These are phyloP conservation scores for Filosporella fistucella DNA, from an alignment of 495 filamentous ascomycete species.

Conservation along the genomic window DNA sequence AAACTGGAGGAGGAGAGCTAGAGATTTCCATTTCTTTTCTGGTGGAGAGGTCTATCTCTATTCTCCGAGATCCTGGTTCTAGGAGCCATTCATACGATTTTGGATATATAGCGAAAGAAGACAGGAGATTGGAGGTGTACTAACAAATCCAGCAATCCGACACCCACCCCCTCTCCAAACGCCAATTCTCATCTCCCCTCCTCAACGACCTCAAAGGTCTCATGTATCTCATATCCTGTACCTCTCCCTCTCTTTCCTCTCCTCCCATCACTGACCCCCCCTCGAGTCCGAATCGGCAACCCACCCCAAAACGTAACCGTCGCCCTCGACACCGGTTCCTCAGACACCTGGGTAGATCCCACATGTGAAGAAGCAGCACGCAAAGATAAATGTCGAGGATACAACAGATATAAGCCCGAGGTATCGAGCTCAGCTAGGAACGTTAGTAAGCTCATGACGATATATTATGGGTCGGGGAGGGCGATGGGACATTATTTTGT, in stretches of 20 bases:
- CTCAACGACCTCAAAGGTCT: not conserved
- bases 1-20: too few relatives aligned
- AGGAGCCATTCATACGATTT: too few relatives aligned
- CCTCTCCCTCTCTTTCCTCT: too few relatives aligned
- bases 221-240: not conserved
- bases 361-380: not conserved
- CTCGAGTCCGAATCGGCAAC: not conserved
- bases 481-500: not conserved
- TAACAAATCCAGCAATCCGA: not conserved
- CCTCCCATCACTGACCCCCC: too few relatives aligned
- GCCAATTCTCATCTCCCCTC: not conserved
- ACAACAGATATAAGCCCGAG: not conserved
- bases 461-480: not conserved
- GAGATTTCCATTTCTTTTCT: too few relatives aligned
- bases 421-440: not conserved
- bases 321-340: conserved; percentile 1
- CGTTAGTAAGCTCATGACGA: not conserved
- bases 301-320: not conserved
- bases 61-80: too few relatives aligned
- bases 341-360: conserved; percentile 2
- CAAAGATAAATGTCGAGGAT: not conserved
- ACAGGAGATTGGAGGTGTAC: too few relatives aligned
- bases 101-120: too few relatives aligned
- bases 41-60: too few relatives aligned
- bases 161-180: not conserved